Evolutionary conservation across 1,284 basidiomycete species (phyloP).

Genomic region (Moesziomyces parantarcticus): DNA sequence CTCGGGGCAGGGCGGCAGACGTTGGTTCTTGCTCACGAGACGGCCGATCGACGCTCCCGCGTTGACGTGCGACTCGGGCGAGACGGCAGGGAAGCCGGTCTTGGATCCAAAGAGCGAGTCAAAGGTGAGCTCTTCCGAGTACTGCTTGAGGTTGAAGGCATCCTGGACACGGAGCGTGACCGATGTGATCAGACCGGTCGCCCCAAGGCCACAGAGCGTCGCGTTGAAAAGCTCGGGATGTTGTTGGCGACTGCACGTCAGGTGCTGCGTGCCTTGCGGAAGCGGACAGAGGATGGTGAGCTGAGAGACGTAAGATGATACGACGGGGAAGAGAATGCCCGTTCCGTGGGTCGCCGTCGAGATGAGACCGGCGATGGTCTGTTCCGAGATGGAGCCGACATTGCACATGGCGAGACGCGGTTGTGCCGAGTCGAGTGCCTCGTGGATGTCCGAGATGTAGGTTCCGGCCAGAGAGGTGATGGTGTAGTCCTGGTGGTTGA

Average conservation of each 20-base stretch:
- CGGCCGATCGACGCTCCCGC: slow-evolving; percentile 42
- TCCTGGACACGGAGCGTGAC: slow-evolving; percentile 83
- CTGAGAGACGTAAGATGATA: slow-evolving; percentile 83
- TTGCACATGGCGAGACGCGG: slow-evolving; percentile 82
- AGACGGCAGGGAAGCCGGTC: slow-evolving; percentile 38
- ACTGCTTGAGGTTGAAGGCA: slow-evolving; percentile 84
- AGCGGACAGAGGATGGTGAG: slow-evolving; percentile 75
- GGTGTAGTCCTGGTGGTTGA: slow-evolving; percentile 30
- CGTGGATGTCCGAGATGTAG: slow-evolving; percentile 66
- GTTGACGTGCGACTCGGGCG: slow-evolving; percentile 14
- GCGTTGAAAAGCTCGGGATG: slow-evolving; percentile 85
- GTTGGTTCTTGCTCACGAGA: slow-evolving; percentile 52
- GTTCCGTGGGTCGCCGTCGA: slow-evolving; percentile 95
- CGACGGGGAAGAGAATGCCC: slow-evolving; percentile 81
- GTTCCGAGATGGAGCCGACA: slow-evolving; percentile 95
- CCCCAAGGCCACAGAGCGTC: slow-evolving; percentile 91
- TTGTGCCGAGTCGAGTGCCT: slow-evolving; percentile 74
- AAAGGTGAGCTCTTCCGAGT: slow-evolving; percentile 76
- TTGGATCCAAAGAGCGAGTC: slow-evolving; percentile 72
- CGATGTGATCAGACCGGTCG: slow-evolving; percentile 86
- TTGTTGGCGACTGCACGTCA: slow-evolving; percentile 77
- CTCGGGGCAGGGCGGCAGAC: slow-evolving; percentile 37
- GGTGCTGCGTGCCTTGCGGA: slow-evolving; percentile 73
- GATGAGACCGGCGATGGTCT: slow-evolving; percentile 92
- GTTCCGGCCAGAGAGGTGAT: slow-evolving; percentile 64